These are phyloP conservation scores for Kappamyces sp. DNA, from an alignment of 192 early-diverging fungal genomes.

Conservation along the genomic window DNA sequence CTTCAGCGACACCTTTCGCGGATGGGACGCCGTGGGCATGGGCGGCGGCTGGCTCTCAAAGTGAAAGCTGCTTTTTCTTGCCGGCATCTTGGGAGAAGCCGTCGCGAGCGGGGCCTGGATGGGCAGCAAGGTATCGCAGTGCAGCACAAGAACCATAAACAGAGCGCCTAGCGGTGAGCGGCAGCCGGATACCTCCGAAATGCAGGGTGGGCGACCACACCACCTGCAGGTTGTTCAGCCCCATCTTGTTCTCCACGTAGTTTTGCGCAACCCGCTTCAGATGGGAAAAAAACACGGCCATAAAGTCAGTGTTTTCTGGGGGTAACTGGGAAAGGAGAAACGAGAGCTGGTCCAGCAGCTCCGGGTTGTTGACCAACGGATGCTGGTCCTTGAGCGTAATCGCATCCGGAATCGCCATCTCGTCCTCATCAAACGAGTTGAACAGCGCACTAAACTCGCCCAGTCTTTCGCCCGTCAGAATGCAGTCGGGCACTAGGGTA, in stretches of 20 bases:
- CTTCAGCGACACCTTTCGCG: no score
- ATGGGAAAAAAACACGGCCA: constrained; percentile 4
- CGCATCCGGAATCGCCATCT: constrained; percentile 3
- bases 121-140: no score
- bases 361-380: constrained; percentile 1
- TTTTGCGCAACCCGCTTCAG: constrained; percentile 5
- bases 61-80: no score
- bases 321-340: background rate
- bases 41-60: no score
- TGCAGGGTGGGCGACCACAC: constrained; percentile 13
- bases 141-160: no score
- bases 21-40: no score
- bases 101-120: no score
- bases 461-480: constrained; percentile 10
- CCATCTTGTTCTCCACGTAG: constrained; percentile 7
- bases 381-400: constrained; percentile 5
- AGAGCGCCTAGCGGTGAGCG: no score
- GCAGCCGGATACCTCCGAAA: background rate
- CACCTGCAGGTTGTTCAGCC: constrained; percentile 10
- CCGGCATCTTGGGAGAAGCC: no score
- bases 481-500: constrained; percentile 13
- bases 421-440: background rate
- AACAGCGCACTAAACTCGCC: background rate
- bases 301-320: constrained; percentile 2
- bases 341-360: background rate